phyloP scores from a whole-genome alignment of 208 protist genomes.

The Wallacemonas rigidus region DNA sequence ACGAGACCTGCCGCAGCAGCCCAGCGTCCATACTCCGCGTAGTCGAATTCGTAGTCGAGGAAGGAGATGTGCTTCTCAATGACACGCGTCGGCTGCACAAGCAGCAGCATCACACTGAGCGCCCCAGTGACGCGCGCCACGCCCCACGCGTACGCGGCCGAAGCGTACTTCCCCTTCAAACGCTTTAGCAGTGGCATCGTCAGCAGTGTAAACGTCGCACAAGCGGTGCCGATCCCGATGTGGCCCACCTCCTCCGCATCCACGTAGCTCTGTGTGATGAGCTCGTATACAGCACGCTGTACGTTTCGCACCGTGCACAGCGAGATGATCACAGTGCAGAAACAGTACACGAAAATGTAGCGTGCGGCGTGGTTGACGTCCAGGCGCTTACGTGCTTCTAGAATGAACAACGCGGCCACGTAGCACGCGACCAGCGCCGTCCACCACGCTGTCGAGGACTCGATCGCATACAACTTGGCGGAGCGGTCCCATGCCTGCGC shows the following conservation, averaged over 20 bases:
- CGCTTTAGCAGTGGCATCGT: conserved; percentile 60
- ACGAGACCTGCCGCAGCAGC: conserved; percentile 38
- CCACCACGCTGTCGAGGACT: conserved; percentile 45
- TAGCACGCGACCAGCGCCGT: conserved; percentile 49
- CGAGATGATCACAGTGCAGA: conserved; percentile 33
- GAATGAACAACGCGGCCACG: conserved; percentile 55
- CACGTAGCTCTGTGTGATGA: conserved; percentile 78
- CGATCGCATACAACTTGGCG: conserved; percentile 8
- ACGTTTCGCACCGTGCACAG: conserved; percentile 71
- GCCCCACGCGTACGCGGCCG: conserved; percentile 17
- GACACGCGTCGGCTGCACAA: conserved; percentile 46
- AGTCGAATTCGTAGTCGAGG: conserved; percentile 49
- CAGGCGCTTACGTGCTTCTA: conserved; percentile 44
- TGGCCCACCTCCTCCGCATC: conserved; percentile 49
- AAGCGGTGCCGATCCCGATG: conserved; percentile 56
- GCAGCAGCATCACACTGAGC: conserved; percentile 47
- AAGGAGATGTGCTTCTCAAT: conserved; percentile 24
- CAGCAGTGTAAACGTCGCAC: conserved; percentile 54
- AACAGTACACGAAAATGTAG: conserved; percentile 39
- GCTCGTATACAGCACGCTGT: conserved; percentile 81
- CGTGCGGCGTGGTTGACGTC: conserved; percentile 29
- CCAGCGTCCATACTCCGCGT: conserved; percentile 32
- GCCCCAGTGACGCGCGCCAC: conserved; percentile 23
- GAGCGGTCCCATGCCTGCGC: conserved; percentile 7
- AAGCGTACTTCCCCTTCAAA: conserved; percentile 38